phyloP scores from a whole-genome alignment of 169 alveolate species.

The Toxoplasma gondii region DNA sequence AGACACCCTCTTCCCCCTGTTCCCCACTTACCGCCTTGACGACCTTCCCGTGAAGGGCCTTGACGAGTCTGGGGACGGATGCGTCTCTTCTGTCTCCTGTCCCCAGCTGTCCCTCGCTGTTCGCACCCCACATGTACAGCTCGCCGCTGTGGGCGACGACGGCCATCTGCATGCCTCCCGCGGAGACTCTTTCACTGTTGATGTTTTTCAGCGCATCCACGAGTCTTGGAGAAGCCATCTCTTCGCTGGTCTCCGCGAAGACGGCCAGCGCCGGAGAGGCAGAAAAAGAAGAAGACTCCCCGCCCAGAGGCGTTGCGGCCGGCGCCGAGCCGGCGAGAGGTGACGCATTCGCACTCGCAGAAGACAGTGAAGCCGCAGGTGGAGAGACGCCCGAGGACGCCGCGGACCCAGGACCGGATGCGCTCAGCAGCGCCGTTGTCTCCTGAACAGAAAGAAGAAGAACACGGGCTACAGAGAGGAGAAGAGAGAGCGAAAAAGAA shows the following conservation, averaged over 20 bases:
- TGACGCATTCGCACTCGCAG: neutral
- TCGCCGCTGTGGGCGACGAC: conserved; percentile 70
- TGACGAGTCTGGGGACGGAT: conserved; percentile 69
- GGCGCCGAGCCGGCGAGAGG: neutral
- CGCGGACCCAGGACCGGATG: neutral
- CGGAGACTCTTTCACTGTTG: conserved; percentile 47
- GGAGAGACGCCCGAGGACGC: neutral
- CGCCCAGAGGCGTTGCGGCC: neutral
- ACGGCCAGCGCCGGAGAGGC: neutral
- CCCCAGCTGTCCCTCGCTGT: conserved; percentile 74
- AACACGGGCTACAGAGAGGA: neutral
- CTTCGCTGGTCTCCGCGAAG: neutral
- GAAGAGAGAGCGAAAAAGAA: neutral
- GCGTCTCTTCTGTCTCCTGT: conserved; percentile 66
- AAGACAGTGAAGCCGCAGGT: neutral
- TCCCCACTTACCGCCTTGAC: conserved; percentile 65
- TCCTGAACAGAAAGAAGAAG: neutral
- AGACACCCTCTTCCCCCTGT: too few species aligned
- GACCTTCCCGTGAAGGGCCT: conserved; percentile 68
- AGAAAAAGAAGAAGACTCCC: neutral
- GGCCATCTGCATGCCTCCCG: conserved; percentile 68
- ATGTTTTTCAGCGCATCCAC: conserved; percentile 1
- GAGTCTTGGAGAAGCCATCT: neutral
- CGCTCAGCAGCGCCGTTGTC: neutral
- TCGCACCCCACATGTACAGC: conserved; percentile 70